These are phyloP conservation scores for Funneliformis mosseae DNA, from an alignment of 192 early-diverging fungal species.

Conservation along the genomic window DNA sequence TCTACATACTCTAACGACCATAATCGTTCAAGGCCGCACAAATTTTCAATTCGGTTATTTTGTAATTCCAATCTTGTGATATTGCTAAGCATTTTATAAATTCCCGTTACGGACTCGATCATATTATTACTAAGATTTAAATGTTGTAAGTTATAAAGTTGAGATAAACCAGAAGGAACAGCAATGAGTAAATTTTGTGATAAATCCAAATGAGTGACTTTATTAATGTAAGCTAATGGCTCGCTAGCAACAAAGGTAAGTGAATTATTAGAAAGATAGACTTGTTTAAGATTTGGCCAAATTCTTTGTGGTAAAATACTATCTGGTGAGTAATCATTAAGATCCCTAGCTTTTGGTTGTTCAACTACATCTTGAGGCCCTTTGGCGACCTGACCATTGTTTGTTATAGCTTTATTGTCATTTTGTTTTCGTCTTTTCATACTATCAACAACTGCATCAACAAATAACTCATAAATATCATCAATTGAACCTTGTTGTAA, in stretches of 20 bases:
- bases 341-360: not conserved
- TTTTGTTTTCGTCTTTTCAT: slow-evolving; percentile 38
- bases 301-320: slow-evolving; percentile 37
- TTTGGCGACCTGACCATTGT: slow-evolving; percentile 8
- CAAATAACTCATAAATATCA: slow-evolving; percentile 50
- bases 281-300: slow-evolving; percentile 45
- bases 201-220: slow-evolving; percentile 52
- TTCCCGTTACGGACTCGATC: slow-evolving; percentile 50
- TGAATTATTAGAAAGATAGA: slow-evolving; percentile 54
- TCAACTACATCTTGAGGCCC: not conserved
- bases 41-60: slow-evolving; percentile 51
- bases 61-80: slow-evolving; percentile 52
- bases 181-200: slow-evolving; percentile 54
- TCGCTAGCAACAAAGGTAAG: slow-evolving; percentile 46
- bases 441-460: slow-evolving; percentile 41
- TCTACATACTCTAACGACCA: slow-evolving; percentile 59
- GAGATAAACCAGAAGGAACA: slow-evolving; percentile 46
- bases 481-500: slow-evolving; percentile 48
- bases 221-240: slow-evolving; percentile 42
- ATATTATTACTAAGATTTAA: slow-evolving; percentile 61
- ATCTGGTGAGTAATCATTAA: slow-evolving; percentile 27
- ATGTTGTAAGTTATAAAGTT: slow-evolving; percentile 50
- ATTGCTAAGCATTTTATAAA: slow-evolving; percentile 56
- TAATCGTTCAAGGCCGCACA: slow-evolving; percentile 58
- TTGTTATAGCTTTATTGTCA: slow-evolving; percentile 33